Conservation (phyloP, 1,284 basidiomycete species). For the Pisolithus thermaeus region DNA sequence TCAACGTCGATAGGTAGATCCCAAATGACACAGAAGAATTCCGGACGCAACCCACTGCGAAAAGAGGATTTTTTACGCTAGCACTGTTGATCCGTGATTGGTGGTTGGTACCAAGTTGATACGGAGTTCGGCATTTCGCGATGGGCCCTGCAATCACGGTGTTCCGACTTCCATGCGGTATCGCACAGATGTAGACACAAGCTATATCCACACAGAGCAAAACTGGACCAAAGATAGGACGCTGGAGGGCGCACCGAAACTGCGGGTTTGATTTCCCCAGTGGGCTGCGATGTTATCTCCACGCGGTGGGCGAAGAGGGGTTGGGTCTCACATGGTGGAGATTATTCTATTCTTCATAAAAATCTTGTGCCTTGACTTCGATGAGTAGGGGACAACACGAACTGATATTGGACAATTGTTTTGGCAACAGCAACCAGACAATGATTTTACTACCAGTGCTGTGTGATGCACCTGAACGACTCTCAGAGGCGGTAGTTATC, state of each 20-base stretch:
- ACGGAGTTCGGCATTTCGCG: slow-evolving; percentile 46
- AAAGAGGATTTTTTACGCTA: slow-evolving; percentile 9
- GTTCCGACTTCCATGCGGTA: not conserved
- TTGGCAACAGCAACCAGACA: slow-evolving; percentile 20
- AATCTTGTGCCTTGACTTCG: slow-evolving; percentile 41
- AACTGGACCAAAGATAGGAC: too few species aligned
- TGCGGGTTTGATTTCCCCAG: too few species aligned
- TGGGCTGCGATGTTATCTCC: too few species aligned
- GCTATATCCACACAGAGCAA: too few species aligned
- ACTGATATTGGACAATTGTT: slow-evolving; percentile 44
- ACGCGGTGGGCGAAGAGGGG: not conserved
- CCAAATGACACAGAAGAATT: not conserved
- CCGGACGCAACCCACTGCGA: slow-evolving; percentile 17
- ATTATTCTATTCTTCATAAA: slow-evolving; percentile 46
- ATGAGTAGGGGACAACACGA: slow-evolving; percentile 43
- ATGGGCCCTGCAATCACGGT: slow-evolving; percentile 41
- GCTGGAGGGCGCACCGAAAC: too few species aligned
- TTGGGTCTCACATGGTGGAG: slow-evolving; percentile 38
- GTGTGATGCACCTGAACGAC: too few species aligned
- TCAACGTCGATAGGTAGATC: slow-evolving; percentile 1
- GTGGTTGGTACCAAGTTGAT: slow-evolving; percentile 38
- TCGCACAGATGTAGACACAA: not conserved
- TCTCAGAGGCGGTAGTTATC: too few species aligned
- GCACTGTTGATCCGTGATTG: slow-evolving; percentile 32
- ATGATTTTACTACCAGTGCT: not conserved